phyloP scores from a whole-genome alignment of 306 rosid species.

The Pyrus bretschneideri region DNA sequence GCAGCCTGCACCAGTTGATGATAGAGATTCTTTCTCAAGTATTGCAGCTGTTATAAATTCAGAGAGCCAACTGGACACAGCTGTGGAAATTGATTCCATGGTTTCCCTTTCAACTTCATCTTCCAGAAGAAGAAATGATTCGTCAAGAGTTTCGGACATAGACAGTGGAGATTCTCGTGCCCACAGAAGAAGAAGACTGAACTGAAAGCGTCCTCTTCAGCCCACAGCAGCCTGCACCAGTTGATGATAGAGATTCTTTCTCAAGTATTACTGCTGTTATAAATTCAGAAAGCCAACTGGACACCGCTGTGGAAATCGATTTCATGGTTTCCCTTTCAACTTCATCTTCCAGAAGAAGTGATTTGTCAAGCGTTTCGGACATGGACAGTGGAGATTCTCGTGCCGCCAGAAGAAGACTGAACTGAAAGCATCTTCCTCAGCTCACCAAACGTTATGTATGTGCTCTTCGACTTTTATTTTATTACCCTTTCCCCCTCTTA shows the following conservation, averaged over 20 bases:
- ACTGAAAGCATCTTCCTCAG: conserved; percentile 30
- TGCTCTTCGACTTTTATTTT: conserved; percentile 27
- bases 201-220: conserved; percentile 25
- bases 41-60: conserved; percentile 86
- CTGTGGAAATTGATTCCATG: conserved; percentile 81
- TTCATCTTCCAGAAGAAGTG: conserved; percentile 80
- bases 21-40: conserved; percentile 87
- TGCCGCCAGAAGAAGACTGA: conserved; percentile 68
- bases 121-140: conserved; percentile 74
- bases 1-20: conserved; percentile 60
- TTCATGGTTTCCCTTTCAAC: conserved; percentile 85
- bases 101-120: conserved; percentile 89
- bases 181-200: conserved; percentile 73
- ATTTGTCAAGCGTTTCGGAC: conserved; percentile 66
- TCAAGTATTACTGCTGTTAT: conserved; percentile 88
- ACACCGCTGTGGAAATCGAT: conserved; percentile 84
- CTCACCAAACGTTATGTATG: conserved; percentile 32
- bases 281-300: conserved; percentile 80
- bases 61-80: conserved; percentile 83
- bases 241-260: conserved; percentile 84
- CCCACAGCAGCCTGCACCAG: conserved; percentile 28
- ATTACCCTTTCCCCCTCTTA: not conserved
- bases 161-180: conserved; percentile 95
- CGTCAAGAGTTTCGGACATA: conserved; percentile 72
- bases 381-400: conserved; percentile 92